These are phyloP conservation scores for Carex cristatella DNA, from an alignment of 176 grass and related monocot species.

Conservation along the genomic window DNA sequence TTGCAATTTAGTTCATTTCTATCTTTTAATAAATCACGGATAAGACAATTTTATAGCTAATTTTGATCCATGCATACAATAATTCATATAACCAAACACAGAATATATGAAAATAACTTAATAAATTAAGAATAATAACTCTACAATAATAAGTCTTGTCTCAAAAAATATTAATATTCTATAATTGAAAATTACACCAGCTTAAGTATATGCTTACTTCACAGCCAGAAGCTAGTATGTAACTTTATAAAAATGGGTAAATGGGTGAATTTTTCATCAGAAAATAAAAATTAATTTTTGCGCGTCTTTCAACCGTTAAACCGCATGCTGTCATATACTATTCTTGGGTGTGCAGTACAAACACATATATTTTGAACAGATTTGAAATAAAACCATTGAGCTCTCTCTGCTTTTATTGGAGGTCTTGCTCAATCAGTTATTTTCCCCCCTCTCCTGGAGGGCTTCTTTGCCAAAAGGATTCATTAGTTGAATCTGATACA, in stretches of 20 bases:
- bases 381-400: conserved; percentile 2
- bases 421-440: neutral
- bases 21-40: neutral
- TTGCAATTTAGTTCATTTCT: neutral
- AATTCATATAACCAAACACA: neutral
- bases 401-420: neutral
- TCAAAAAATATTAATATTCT: neutral
- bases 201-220: neutral
- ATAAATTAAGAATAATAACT: neutral
- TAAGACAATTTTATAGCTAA: neutral
- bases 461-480: conserved; percentile 27
- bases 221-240: neutral
- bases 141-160: too few relatives aligned
- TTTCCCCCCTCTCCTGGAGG: neutral
- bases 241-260: neutral
- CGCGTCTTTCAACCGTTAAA: neutral
- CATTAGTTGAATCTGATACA: conserved; percentile 8
- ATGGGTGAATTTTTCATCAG: neutral
- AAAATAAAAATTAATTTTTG: neutral
- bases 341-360: conserved; percentile 11
- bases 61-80: neutral
- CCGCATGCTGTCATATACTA: conserved; percentile 13
- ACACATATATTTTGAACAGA: neutral
- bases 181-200: neutral
- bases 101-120: neutral